A percentile compares a stretch with the other conserved stretches of the same genome.
phyloP scores from a whole-genome alignment of 768 basidiomycete genomes.

The Trametes coccinea region DNA sequence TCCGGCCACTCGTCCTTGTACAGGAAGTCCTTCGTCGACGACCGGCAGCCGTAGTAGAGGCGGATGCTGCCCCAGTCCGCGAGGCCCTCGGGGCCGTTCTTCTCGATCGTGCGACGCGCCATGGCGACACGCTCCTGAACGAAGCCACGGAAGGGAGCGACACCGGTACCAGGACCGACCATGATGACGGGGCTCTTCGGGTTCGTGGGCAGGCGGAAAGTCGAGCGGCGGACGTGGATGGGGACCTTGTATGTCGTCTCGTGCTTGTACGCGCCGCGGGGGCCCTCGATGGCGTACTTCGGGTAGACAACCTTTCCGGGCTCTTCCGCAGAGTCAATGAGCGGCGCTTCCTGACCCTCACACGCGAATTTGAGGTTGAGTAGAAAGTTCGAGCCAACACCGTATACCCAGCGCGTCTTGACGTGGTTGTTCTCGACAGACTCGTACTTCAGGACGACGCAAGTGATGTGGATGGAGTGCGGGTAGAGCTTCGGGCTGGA shows the following conservation, averaged over 20 bases:
- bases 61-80: slow-evolving; percentile 94
- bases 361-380: slow-evolving; percentile 85
- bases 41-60: slow-evolving; percentile 96
- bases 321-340: slow-evolving; percentile 32
- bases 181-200: slow-evolving; percentile 99
- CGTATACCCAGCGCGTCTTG: slow-evolving; percentile 70
- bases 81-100: slow-evolving; percentile 92
- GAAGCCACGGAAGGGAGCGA: slow-evolving; percentile 99
- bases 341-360: slow-evolving; percentile 50
- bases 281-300: slow-evolving; percentile 85
- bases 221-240: slow-evolving; percentile 92
- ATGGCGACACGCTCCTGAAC: slow-evolving; percentile 97
- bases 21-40: slow-evolving; percentile 84
- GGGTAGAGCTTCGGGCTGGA: slow-evolving; percentile 93
- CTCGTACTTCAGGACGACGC: slow-evolving; percentile 93
- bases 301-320: slow-evolving; percentile 52
- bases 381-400: slow-evolving; percentile 94
- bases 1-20: slow-evolving; percentile 95
- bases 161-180: slow-evolving; percentile 98
- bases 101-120: slow-evolving; percentile 90
- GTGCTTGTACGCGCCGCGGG: slow-evolving; percentile 78
- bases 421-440: slow-evolving; percentile 56
- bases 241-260: slow-evolving; percentile 80
- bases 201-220: slow-evolving; percentile 95
- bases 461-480: slow-evolving; percentile 90